Conservation (phyloP, 306 rosid genomes). For the Vigna reflexopilosa region DNA sequence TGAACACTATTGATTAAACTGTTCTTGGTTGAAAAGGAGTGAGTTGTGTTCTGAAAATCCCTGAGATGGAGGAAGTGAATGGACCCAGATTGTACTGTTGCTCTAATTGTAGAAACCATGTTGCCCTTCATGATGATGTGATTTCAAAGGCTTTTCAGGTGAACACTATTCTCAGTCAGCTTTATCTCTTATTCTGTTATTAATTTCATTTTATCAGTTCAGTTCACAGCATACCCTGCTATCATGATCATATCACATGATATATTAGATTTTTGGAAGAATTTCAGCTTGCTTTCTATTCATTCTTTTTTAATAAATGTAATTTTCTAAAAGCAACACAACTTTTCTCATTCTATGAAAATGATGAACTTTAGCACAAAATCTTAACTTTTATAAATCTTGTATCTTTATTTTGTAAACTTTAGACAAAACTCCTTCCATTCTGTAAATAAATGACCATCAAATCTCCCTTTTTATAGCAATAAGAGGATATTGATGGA, state of each 20-base stretch:
- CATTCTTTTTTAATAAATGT: neutral
- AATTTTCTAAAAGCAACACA: neutral
- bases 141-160: slow-evolving; percentile 83
- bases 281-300: neutral
- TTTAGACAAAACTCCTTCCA: neutral
- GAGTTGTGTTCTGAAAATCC: neutral
- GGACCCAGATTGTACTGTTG: slow-evolving; percentile 66
- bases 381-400: neutral
- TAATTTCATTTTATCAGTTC: neutral
- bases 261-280: slow-evolving; percentile 28
- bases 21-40: slow-evolving; percentile 21
- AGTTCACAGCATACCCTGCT: neutral
- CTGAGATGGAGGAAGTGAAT: slow-evolving; percentile 58
- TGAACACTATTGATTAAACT: neutral
- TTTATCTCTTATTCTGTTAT: neutral
- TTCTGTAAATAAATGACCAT: neutral
- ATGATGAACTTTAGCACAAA: neutral
- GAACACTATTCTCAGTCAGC: slow-evolving; percentile 23
- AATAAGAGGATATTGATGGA: neutral
- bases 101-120: slow-evolving; percentile 66
- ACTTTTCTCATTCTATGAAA: neutral
- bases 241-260: neutral
- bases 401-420: neutral
- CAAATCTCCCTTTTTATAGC: neutral
- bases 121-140: slow-evolving; percentile 71